Percentiles rank a stretch among this genome's conserved stretches.
phyloP scores from a whole-genome alignment of 2,329 filamentous ascomycete species.

The Alternaria incomplexa region DNA sequence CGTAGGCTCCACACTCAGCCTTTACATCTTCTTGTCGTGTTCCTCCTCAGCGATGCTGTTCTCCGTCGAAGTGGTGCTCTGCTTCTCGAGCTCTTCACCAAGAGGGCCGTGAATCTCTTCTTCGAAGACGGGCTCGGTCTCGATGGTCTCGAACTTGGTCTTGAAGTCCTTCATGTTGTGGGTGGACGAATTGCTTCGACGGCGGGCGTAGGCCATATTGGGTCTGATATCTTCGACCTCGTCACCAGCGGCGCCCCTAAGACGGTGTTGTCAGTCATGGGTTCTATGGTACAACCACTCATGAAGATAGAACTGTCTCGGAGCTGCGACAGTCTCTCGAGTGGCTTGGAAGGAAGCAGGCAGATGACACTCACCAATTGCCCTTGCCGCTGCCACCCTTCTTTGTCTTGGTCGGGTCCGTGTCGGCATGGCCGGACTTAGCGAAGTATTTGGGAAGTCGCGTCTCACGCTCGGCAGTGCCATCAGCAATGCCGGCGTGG shows the following conservation, averaged over 20 bases:
- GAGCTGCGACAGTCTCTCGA: neutral
- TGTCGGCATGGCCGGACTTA: slow-evolving; percentile 80
- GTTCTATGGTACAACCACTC: neutral
- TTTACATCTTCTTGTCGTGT: slow-evolving; percentile 53
- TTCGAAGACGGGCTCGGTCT: slow-evolving; percentile 90
- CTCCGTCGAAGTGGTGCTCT: slow-evolving; percentile 57
- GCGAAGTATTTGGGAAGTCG: slow-evolving; percentile 90
- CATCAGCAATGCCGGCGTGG: slow-evolving; percentile 79
- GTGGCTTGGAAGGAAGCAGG: neutral
- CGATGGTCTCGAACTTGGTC: slow-evolving; percentile 94
- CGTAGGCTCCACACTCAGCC: neutral
- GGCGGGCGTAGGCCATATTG: slow-evolving; percentile 83
- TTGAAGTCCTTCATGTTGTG: slow-evolving; percentile 79
- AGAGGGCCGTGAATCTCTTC: slow-evolving; percentile 77
- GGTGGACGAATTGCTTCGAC: slow-evolving; percentile 89
- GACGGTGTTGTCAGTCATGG: slow-evolving; percentile 20
- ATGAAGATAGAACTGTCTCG: neutral
- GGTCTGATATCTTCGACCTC: slow-evolving; percentile 86
- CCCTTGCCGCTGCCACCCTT: slow-evolving; percentile 92
- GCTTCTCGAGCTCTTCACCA: slow-evolving; percentile 63
- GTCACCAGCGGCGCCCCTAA: slow-evolving; percentile 81
- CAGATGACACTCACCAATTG: slow-evolving; percentile 75
- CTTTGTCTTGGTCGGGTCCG: slow-evolving; percentile 92
- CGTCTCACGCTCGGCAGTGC: slow-evolving; percentile 71
- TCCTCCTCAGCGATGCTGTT: slow-evolving; percentile 66